Conservation (phyloP, 192 early-diverging fungal species). For the Coemansia sp. region DNA sequence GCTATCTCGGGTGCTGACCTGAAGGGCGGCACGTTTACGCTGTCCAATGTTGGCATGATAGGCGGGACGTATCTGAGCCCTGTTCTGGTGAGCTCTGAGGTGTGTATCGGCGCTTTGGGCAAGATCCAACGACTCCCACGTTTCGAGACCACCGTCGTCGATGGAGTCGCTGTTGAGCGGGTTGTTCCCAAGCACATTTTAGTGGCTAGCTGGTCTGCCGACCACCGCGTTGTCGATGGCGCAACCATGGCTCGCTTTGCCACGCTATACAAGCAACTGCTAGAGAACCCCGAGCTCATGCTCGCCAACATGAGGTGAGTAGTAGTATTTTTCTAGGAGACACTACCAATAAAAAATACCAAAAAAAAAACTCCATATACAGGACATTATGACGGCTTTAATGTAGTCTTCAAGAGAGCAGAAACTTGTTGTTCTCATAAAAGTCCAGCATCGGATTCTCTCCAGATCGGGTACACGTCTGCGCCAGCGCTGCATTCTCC, state of each 20-base stretch:
- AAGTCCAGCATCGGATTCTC: constrained; percentile 95
- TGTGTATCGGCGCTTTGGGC: constrained; percentile 92
- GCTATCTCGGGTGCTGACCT: constrained; percentile 67
- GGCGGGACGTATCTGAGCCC: constrained; percentile 89
- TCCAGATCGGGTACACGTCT: constrained; percentile 75
- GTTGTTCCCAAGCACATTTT: constrained; percentile 76
- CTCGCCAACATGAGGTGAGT: constrained; percentile 56
- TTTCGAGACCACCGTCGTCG: constrained; percentile 53
- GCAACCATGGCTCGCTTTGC: constrained; percentile 94
- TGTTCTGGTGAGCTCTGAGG: constrained; percentile 78
- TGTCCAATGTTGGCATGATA: constrained; percentile 94
- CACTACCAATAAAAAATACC: background rate
- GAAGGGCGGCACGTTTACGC: constrained; percentile 81
- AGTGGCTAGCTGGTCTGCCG: constrained; percentile 87
- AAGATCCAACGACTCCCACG: constrained; percentile 78
- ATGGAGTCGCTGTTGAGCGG: constrained; percentile 56
- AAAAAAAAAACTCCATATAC: too few relatives aligned
- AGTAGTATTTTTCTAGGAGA: background rate
- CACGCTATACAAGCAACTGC: constrained; percentile 73
- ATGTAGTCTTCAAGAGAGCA: constrained; percentile 32
- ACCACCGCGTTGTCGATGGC: constrained; percentile 95
- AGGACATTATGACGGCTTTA: background rate
- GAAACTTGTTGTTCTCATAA: constrained; percentile 85
- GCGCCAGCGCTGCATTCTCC: constrained; percentile 71
- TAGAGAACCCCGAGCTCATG: constrained; percentile 84